Evolutionary conservation across 2,329 filamentous ascomycete genomes (phyloP).

Genomic region (Chlorencoelia australis): DNA sequence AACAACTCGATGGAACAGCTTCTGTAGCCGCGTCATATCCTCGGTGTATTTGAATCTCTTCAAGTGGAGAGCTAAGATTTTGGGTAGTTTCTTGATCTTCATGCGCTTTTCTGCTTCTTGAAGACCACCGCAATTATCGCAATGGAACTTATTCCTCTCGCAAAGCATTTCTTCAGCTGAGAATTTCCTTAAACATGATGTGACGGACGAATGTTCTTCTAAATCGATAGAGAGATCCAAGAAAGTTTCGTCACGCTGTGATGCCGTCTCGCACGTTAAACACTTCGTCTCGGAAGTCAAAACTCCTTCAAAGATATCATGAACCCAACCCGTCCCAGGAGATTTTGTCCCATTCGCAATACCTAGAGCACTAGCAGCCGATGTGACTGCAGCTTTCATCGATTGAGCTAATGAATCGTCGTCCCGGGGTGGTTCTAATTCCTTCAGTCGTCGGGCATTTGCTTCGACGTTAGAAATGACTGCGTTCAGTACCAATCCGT

Average conservation of each 20-base stretch:
- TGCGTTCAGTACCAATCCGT: slow-evolving; percentile 90
- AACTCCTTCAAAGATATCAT: slow-evolving; percentile 91
- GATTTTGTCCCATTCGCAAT: slow-evolving; percentile 34
- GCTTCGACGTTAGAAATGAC: slow-evolving; percentile 89
- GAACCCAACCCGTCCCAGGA: slow-evolving; percentile 76
- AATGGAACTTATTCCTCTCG: slow-evolving; percentile 97
- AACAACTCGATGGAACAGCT: slow-evolving; percentile 91
- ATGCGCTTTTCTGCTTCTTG: slow-evolving; percentile 98
- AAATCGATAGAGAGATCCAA: slow-evolving; percentile 92
- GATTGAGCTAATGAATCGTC: slow-evolving; percentile 40
- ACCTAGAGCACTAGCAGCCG: slow-evolving; percentile 31
- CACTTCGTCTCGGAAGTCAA: slow-evolving; percentile 95
- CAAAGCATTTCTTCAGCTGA: slow-evolving; percentile 98
- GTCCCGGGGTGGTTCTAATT: slow-evolving; percentile 34
- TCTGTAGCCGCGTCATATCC: slow-evolving; percentile 85
- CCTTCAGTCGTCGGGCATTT: slow-evolving; percentile 59
- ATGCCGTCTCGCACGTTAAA: slow-evolving; percentile 90
- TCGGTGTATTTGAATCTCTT: slow-evolving; percentile 99
- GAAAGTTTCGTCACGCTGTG: slow-evolving; percentile 91
- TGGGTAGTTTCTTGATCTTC: slow-evolving; percentile 94
- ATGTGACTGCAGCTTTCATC: slow-evolving; percentile 36
- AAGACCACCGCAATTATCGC: slow-evolving; percentile 89
- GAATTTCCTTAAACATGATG: slow-evolving; percentile 88
- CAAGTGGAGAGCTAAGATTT: slow-evolving; percentile 82
- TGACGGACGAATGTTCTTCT: slow-evolving; percentile 91